These are phyloP conservation scores for Didymosphaeria variabile DNA, from an alignment of 2,329 filamentous ascomycete species.

Conservation along the genomic window DNA sequence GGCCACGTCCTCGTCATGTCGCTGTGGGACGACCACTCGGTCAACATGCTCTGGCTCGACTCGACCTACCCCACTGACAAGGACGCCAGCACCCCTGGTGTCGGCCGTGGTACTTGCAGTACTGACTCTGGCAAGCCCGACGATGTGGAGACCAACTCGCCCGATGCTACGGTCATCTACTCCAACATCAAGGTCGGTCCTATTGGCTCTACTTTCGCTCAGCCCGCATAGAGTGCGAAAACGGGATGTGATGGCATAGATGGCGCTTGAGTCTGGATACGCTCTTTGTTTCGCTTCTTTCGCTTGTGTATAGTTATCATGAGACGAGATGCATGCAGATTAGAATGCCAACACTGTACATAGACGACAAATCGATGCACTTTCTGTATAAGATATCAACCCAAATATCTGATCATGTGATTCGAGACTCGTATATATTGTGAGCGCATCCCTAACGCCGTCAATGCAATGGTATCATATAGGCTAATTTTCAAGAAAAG, in stretches of 20 bases:
- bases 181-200: slow-evolving; percentile 53
- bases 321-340: background rate
- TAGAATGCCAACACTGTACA: slow-evolving; percentile 12
- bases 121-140: slow-evolving; percentile 48
- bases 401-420: background rate
- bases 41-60: slow-evolving; percentile 80
- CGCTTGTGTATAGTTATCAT: slow-evolving; percentile 23
- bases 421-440: background rate
- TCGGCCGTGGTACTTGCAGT: slow-evolving; percentile 49
- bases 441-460: slow-evolving; percentile 8
- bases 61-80: slow-evolving; percentile 65
- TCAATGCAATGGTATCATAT: slow-evolving; percentile 24
- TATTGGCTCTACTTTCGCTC: slow-evolving; percentile 50
- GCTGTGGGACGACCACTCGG: slow-evolving; percentile 71
- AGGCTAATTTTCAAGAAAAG: slow-evolving; percentile 1
- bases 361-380: slow-evolving; percentile 2
- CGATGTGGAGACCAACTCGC: slow-evolving; percentile 47
- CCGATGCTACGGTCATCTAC: slow-evolving; percentile 48
- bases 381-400: background rate
- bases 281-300: slow-evolving; percentile 11
- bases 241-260: background rate
- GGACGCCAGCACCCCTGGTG: slow-evolving; percentile 43
- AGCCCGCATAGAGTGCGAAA: slow-evolving; percentile 36
- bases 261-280: slow-evolving; percentile 8
- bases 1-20: slow-evolving; percentile 73